phyloP scores from a whole-genome alignment of 371 early-diverging fungal genomes.

The Mortierella sp. region DNA sequence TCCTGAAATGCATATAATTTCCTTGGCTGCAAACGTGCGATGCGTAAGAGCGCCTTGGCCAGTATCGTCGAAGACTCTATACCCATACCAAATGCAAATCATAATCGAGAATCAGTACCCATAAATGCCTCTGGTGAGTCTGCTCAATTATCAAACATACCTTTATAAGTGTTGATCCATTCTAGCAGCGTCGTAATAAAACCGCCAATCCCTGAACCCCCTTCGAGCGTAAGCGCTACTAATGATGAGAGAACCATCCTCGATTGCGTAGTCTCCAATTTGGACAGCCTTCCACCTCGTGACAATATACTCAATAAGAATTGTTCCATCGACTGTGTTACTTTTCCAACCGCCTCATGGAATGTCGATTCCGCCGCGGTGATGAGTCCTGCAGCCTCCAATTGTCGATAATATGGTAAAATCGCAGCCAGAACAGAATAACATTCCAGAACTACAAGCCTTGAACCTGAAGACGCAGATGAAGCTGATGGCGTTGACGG shows the following conservation, averaged over 20 bases:
- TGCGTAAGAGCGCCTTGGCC: constrained; percentile 35
- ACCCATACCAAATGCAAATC: background rate
- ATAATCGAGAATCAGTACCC: background rate
- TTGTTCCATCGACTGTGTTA: constrained; percentile 30
- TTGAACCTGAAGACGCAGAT: constrained; percentile 5
- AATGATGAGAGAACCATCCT: constrained; percentile 22
- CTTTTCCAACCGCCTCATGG: constrained; percentile 1
- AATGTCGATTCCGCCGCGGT: constrained; percentile 10
- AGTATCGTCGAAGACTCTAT: constrained; percentile 26
- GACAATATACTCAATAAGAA: constrained; percentile 28
- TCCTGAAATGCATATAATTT: constrained; percentile 17
- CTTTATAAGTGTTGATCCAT: constrained; percentile 33
- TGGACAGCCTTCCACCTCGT: background rate
- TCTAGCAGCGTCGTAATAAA: constrained; percentile 25
- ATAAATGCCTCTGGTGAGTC: background rate
- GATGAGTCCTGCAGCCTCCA: background rate
- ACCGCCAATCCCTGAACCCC: constrained; percentile 6
- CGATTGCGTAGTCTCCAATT: constrained; percentile 14
- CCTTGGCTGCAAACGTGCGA: constrained; percentile 30
- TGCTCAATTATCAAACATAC: constrained; percentile 10
- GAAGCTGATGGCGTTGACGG: background rate
- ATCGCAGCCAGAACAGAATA: constrained; percentile 24
- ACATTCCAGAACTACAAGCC: constrained; percentile 27
- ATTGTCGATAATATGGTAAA: constrained; percentile 18
- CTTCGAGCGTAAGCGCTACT: constrained; percentile 22